Percentiles rank a stretch among this genome's conserved stretches.
These are phyloP conservation scores for Coprinellus micaceus DNA, from an alignment of 768 basidiomycete species.

Conservation along the genomic window DNA sequence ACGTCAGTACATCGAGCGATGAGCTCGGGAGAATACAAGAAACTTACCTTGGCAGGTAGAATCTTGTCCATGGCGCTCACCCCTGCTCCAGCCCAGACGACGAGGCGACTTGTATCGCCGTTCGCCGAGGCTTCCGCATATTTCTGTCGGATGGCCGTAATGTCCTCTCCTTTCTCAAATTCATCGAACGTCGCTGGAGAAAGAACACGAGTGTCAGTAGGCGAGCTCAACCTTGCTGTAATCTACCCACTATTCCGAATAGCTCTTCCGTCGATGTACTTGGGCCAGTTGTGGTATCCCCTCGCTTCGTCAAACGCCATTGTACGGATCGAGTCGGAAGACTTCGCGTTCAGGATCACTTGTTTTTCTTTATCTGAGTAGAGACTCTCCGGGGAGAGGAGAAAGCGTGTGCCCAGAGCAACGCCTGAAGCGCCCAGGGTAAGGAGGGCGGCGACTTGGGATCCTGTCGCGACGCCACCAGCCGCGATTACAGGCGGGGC, in stretches of 20 bases:
- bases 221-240: slow-evolving; percentile 2
- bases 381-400: slow-evolving; percentile 61
- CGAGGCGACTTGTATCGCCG: slow-evolving; percentile 46
- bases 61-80: slow-evolving; percentile 51
- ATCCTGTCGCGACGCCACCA: slow-evolving; percentile 65
- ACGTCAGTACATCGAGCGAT: too few relatives aligned
- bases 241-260: slow-evolving; percentile 43
- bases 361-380: slow-evolving; percentile 53
- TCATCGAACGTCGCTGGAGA: slow-evolving; percentile 54
- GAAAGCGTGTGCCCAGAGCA: slow-evolving; percentile 73
- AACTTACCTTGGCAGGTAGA: slow-evolving; percentile 37
- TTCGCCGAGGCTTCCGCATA: slow-evolving; percentile 43
- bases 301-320: slow-evolving; percentile 62
- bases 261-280: slow-evolving; percentile 59
- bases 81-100: slow-evolving; percentile 69
- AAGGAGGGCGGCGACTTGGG: slow-evolving; percentile 63
- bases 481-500: slow-evolving; percentile 64
- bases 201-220: slow-evolving; percentile 6
- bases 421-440: slow-evolving; percentile 65
- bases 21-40: not conserved
- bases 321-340: slow-evolving; percentile 48
- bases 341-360: slow-evolving; percentile 46
- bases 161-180: slow-evolving; percentile 43
- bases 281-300: slow-evolving; percentile 56
- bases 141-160: slow-evolving; percentile 39